Percentiles rank a stretch among this genome's conserved stretches.
Evolutionary conservation across 768 basidiomycete species (phyloP).

Genomic region (Leucosporidium creatinivorum): DNA sequence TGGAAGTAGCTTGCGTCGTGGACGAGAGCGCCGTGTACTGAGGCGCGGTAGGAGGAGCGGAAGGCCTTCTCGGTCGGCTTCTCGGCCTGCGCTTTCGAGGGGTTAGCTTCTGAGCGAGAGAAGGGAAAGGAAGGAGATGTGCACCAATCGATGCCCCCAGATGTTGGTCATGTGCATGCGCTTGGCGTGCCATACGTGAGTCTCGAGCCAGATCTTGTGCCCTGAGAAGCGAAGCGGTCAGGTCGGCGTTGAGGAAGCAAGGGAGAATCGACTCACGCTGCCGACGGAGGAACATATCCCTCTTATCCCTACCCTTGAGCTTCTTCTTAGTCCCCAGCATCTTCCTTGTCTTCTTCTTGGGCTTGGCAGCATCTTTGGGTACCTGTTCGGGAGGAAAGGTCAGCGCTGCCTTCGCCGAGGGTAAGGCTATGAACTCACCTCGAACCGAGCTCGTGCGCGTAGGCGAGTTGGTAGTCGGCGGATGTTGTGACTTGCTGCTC

Average conservation of each 20-base stretch:
- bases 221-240: conserved; percentile 45
- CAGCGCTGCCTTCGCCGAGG: background rate
- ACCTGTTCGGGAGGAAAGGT: conserved; percentile 1
- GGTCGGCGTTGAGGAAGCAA: background rate
- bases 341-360: conserved; percentile 25
- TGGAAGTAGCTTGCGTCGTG: conserved; percentile 82
- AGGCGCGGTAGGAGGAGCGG: conserved; percentile 82
- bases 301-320: background rate
- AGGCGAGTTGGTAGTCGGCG: conserved; percentile 80
- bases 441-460: conserved; percentile 69
- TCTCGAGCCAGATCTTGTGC: conserved; percentile 87
- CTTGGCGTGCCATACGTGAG: conserved; percentile 95
- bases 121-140: conserved; percentile 23
- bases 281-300: conserved; percentile 45
- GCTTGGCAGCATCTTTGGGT: conserved; percentile 29
- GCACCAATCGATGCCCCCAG: conserved; percentile 83
- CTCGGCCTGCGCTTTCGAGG: conserved; percentile 52
- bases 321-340: conserved; percentile 18
- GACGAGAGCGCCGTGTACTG: conserved; percentile 72
- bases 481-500: conserved; percentile 91
- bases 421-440: too few species aligned
- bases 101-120: background rate
- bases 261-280: conserved; percentile 53
- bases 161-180: conserved; percentile 87
- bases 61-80: conserved; percentile 87